These are phyloP conservation scores for Xylariaceae sp. DNA, from an alignment of 2,329 filamentous ascomycete genomes.

Conservation along the genomic window DNA sequence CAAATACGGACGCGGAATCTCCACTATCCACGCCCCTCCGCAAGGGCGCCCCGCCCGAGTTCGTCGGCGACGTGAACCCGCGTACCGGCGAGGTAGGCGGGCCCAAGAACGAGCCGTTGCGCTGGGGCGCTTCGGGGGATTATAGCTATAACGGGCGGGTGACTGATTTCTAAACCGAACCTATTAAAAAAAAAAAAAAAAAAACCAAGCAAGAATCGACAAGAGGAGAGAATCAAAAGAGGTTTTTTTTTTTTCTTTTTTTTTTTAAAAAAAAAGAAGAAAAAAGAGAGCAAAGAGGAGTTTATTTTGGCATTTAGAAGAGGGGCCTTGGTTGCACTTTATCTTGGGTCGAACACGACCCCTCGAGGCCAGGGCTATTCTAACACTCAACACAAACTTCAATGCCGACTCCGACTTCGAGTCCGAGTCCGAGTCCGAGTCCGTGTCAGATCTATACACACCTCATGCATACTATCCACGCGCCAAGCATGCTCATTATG, in stretches of 20 bases:
- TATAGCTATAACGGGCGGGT: slow-evolving; percentile 96
- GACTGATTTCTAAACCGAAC: slow-evolving; percentile 66
- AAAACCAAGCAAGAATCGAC: background rate
- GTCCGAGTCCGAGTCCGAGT: too few relatives aligned
- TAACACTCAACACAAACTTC: too few relatives aligned
- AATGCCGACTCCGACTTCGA: too few relatives aligned
- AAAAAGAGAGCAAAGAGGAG: background rate
- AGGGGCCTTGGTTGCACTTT: too few relatives aligned
- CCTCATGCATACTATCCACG: too few relatives aligned
- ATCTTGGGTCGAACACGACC: too few relatives aligned
- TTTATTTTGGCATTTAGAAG: too few relatives aligned
- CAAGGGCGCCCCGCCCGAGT: slow-evolving; percentile 76
- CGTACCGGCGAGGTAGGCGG: slow-evolving; percentile 93
- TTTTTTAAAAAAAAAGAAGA: background rate
- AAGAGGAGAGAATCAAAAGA: background rate
- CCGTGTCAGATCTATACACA: too few relatives aligned
- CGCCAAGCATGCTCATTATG: too few relatives aligned
- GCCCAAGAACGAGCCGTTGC: slow-evolving; percentile 91
- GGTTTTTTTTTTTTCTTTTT: background rate
- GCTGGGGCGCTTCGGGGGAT: slow-evolving; percentile 70
- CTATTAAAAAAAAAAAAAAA: background rate
- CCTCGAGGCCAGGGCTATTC: too few relatives aligned
- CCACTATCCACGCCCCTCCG: slow-evolving; percentile 35
- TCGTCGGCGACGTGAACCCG: slow-evolving; percentile 86
- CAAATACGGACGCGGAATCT: background rate